Base-by-base conservation (phyloP, 2,329 filamentous ascomycete genomes). In the Trichophyton rubrum region DNA sequence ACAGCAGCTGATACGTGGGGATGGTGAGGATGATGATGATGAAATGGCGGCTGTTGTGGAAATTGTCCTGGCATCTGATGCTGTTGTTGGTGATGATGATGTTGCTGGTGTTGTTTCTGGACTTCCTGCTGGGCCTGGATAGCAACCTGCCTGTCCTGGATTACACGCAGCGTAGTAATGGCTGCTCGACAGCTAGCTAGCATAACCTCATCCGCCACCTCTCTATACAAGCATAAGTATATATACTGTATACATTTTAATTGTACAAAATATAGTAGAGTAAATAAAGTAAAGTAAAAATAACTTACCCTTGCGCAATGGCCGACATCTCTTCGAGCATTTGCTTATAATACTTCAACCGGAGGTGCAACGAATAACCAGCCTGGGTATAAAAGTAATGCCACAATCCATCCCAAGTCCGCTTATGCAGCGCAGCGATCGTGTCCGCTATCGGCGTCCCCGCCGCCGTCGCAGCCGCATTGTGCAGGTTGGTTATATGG, bases 401-500 rank as follows among this genome's bases (percentile, higher is more conserved):
- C 62, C 74, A 71, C 38, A 83, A 69, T 53, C 79, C 74, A 41
- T 75, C 69, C 82, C 82, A 85, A 30, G 79, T 76, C 30, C 74
- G 71, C 60, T 74, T 72, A 65, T 80, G 80, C 33, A 73, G 67
- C 45, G 73, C 70, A 49, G 66, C 68, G 66, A 62, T 53, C 6
- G 55, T 57, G 17, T 40, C 22, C 3, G 45, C 58, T 3, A 20
- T 8, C 9, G 49, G 45, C 1, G 35, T 45, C 17, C 59, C 58
- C 6, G 27, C 27, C 30, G 57, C 57, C 27, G 20, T 13, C 33
- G 43, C 43, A 35, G 20, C 38, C 15, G 40, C 41, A 61, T 56
- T 40, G 20, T 40, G 41, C 17, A 70, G 20, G 63, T 41, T 45
- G 59, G 49, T 64, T 60, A 45, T 45, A 41, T 57, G 33, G 13